Conservation (phyloP, 2,329 filamentous ascomycete species). For the Aspergillus sp. region DNA sequence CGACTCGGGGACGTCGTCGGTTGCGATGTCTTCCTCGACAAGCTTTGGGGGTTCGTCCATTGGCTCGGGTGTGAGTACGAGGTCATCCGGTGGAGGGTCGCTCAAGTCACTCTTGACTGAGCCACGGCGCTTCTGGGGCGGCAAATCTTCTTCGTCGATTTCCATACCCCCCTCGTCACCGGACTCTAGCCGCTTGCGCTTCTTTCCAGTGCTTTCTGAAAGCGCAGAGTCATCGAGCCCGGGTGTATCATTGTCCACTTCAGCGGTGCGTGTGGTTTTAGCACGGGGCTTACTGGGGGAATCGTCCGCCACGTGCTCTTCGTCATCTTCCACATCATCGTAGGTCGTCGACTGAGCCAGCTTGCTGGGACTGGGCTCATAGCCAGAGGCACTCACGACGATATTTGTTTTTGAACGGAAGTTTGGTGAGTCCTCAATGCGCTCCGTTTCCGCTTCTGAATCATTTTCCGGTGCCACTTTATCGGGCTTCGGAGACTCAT, state of each 20-base stretch:
- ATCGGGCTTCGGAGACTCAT: conserved; percentile 52
- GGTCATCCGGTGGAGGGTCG: conserved; percentile 37
- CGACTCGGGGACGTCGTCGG: conserved; percentile 35
- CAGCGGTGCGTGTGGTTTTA: conserved; percentile 33
- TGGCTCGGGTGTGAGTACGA: conserved; percentile 37
- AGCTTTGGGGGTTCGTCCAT: conserved; percentile 35
- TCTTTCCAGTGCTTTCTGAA: conserved; percentile 39
- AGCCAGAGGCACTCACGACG: conserved; percentile 58
- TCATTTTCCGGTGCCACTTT: conserved; percentile 64
- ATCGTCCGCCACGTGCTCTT: conserved; percentile 47
- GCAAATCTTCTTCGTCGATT: conserved; percentile 43
- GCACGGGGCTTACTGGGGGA: conserved; percentile 44
- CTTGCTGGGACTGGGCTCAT: conserved; percentile 75
- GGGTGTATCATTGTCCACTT: conserved; percentile 23
- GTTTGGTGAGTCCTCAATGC: conserved; percentile 83
- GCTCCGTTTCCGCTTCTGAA: conserved; percentile 91
- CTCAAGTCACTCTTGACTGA: conserved; percentile 42
- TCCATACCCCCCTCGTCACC: conserved; percentile 40
- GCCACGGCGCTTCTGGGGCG: conserved; percentile 43
- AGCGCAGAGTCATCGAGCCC: conserved; percentile 31
- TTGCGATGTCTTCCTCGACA: conserved; percentile 33
- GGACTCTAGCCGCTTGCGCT: conserved; percentile 43
- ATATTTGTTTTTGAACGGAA: conserved; percentile 62
- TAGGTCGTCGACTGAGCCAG: conserved; percentile 61
- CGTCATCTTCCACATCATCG: conserved; percentile 53